Conservation (phyloP, 2,329 filamentous ascomycete genomes). For the Colletotrichum sp. region DNA sequence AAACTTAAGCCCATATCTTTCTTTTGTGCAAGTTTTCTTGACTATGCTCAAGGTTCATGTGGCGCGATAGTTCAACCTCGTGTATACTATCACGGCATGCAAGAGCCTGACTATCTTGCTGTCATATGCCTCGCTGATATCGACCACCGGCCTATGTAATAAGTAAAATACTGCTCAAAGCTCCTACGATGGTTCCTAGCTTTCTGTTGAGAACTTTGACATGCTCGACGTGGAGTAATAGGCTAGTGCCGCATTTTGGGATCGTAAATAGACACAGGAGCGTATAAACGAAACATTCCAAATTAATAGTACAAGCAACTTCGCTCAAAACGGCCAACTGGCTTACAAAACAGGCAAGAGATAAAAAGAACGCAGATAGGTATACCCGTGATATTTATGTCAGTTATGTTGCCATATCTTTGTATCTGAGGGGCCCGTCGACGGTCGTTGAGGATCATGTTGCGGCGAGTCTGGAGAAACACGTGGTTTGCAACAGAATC, state of each 20-base stretch:
- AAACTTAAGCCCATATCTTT: fast-evolving
- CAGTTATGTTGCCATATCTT: fast-evolving
- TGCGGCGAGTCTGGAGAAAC: neutral
- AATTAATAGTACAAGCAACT: neutral
- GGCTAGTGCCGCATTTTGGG: neutral
- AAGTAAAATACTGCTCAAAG: fast-evolving
- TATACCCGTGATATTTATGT: too few relatives aligned
- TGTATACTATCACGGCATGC: neutral
- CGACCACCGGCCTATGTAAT: neutral
- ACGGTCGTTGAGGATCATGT: neutral
- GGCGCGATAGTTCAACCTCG: neutral
- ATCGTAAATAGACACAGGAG: neutral
- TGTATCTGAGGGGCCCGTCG: neutral
- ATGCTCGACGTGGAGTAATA: fast-evolving
- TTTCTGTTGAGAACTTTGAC: neutral
- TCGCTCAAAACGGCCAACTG: neutral
- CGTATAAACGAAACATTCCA: neutral
- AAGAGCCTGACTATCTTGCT: neutral
- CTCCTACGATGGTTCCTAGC: fast-evolving
- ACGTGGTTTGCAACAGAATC: neutral
- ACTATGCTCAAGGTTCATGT: neutral
- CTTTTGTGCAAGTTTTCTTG: fast-evolving
- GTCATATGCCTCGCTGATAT: neutral
- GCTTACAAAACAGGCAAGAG: neutral
- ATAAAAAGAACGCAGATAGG: neutral